A percentile compares a stretch with the other conserved stretches of the same genome.
Evolutionary conservation across 2,329 filamentous ascomycete species (phyloP).

Genomic region (Stemphylium beticola): DNA sequence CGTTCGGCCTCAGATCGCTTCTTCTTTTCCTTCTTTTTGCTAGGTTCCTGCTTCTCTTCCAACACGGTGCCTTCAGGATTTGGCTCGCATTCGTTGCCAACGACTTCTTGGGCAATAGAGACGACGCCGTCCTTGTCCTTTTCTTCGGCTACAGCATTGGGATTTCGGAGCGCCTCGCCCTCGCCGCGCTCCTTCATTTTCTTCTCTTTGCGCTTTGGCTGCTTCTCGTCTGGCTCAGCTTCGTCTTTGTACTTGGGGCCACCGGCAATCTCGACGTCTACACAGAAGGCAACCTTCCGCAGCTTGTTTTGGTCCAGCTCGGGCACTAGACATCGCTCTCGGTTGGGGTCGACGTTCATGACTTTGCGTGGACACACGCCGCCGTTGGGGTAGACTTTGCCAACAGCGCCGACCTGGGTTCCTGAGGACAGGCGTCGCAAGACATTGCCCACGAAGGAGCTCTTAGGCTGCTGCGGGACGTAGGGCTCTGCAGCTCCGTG

Average conservation of each 20-base stretch:
- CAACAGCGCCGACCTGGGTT: constrained; percentile 51
- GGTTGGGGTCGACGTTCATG: constrained; percentile 81
- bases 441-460: constrained; percentile 80
- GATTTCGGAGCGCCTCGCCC: constrained; percentile 73
- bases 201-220: constrained; percentile 62
- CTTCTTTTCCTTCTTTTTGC: constrained; percentile 92
- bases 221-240: constrained; percentile 54
- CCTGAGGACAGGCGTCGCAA: constrained; percentile 79
- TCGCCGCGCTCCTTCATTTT: constrained; percentile 71
- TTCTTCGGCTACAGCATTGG: constrained; percentile 61
- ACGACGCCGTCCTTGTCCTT: constrained; percentile 59
- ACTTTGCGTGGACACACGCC: constrained; percentile 80
- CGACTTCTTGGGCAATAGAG: constrained; percentile 43
- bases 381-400: constrained; percentile 64
- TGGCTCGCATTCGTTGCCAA: constrained; percentile 50
- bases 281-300: constrained; percentile 89
- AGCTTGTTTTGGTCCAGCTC: constrained; percentile 83
- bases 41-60: constrained; percentile 50
- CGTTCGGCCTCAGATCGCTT: constrained; percentile 92
- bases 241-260: constrained; percentile 76
- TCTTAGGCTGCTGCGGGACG: constrained; percentile 75
- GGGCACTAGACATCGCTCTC: constrained; percentile 78
- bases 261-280: constrained; percentile 95
- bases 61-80: constrained; percentile 50
- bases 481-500: constrained; percentile 62